These are phyloP conservation scores for Colletotrichum theobromicola DNA, from an alignment of 2,329 filamentous ascomycete species.

Conservation along the genomic window DNA sequence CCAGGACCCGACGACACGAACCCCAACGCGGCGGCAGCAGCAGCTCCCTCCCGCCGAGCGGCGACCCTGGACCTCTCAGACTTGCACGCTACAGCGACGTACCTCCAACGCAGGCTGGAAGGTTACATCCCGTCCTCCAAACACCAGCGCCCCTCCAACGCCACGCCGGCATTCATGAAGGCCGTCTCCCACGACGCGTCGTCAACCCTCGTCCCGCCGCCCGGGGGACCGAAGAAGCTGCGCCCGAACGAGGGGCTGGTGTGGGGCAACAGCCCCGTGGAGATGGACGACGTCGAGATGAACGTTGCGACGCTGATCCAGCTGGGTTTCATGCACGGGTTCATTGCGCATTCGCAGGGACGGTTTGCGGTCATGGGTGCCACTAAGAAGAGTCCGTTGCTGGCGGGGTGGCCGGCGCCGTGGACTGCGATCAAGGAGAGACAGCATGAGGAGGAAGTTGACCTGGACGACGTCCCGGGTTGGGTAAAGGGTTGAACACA, in stretches of 20 bases:
- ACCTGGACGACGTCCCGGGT: conserved; percentile 73
- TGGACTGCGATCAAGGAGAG: conserved; percentile 71
- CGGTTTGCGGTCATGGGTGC: conserved; percentile 85
- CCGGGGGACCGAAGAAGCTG: conserved; percentile 51
- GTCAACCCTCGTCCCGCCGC: conserved; percentile 51
- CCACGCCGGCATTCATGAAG: conserved; percentile 52
- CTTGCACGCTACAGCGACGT: conserved; percentile 67
- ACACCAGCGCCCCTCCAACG: conserved; percentile 37
- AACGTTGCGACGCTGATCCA: conserved; percentile 78
- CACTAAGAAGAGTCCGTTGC: conserved; percentile 64
- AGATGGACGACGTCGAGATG: conserved; percentile 74
- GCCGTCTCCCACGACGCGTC: conserved; percentile 53
- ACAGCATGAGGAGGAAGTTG: conserved; percentile 61
- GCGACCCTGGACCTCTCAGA: conserved; percentile 78
- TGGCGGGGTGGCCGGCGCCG: conserved; percentile 77
- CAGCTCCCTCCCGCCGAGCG: conserved; percentile 56
- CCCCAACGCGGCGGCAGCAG: conserved; percentile 52
- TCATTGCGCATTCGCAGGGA: conserved; percentile 76
- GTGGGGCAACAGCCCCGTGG: conserved; percentile 67
- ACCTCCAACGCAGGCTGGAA: conserved; percentile 68
- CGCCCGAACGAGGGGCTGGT: conserved; percentile 64
- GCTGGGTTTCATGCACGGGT: conserved; percentile 83
- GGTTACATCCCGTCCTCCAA: conserved; percentile 56
- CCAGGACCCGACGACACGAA: conserved; percentile 57
- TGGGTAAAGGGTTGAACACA: conserved; percentile 67